These are phyloP conservation scores for Avena eriantha DNA, from an alignment of 176 grass and related monocot species.

Conservation along the genomic window DNA sequence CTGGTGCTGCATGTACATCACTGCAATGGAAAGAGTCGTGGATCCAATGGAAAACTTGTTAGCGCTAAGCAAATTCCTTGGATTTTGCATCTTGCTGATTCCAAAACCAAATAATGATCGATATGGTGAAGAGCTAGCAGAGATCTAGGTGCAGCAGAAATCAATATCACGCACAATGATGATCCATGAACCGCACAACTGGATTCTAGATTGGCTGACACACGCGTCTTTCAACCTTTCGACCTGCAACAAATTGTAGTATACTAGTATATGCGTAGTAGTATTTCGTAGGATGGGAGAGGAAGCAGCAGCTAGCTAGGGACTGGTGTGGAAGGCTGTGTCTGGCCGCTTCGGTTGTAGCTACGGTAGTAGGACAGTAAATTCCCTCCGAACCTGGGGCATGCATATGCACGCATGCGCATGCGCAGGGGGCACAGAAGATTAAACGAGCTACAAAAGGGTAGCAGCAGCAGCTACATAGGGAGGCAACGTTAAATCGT, in stretches of 20 bases:
- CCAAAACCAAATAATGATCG: too few species aligned
- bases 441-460: constrained; percentile 55
- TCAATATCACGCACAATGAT: neutral
- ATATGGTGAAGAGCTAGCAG: neutral
- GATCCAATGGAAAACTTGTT: neutral
- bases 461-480: constrained; percentile 43
- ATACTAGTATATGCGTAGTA: too few species aligned
- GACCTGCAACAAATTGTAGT: neutral
- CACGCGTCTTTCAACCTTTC: neutral
- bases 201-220: neutral
- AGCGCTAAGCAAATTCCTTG: neutral
- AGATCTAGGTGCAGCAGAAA: neutral
- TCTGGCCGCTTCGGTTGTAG: constrained; percentile 42
- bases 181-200: neutral
- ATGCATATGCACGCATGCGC: constrained; percentile 16
- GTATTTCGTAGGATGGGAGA: neutral
- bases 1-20: neutral
- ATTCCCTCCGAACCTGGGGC: constrained; percentile 38
- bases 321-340: constrained; percentile 42
- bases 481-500: constrained; percentile 46
- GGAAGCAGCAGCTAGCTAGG: neutral
- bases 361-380: neutral
- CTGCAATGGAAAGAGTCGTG: neutral
- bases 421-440: constrained; percentile 13
- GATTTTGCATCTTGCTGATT: neutral